Base-by-base conservation (phyloP, 805 yeast species). In the Wickerhamomyces strasburgensis region DNA sequence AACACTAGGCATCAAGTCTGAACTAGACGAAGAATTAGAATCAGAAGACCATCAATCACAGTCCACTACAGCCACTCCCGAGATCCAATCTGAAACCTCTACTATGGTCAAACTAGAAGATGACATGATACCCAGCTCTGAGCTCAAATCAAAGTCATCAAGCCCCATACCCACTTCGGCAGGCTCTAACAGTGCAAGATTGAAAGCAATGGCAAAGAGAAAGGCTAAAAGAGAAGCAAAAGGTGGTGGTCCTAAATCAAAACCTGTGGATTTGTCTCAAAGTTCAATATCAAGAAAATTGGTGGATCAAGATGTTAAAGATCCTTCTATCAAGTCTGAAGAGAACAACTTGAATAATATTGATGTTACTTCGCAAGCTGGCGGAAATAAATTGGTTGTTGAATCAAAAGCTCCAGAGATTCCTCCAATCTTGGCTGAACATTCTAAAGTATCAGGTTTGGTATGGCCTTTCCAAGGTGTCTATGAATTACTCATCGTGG, bases 391-490 rank as follows among this genome's bases (percentile, higher is more conserved):
- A 56, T 68, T 93, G 17, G 93, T 90, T 43, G 78, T 93, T 23
- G 97, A 93, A 56, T 79, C 87, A 25, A 78, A 75, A 49, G 72
- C 60, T 4, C 70, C 81, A 5, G 84, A 75, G 44, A 66, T 78
- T 7, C 73, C 83, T 6, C 85, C 85, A 14, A 69, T 82, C 8
- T 61, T 84, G 14, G 78, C 84, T 13, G 81, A 80, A 47, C 86
- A 83, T 43, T 74, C 81, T 28, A 76, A 77, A 39, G 80, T 78
- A 13, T 78, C 83, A 1, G 86, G 85, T 5, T 67, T 80, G 27
- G 82, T 85, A 1, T 93, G 98, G 97, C 95, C 87, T 37, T 86
- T 89, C 49, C 96, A 89, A 66, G 95, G 96, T 14, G 80, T 90
- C 10, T 88, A 82, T 59, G 97, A 86, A 55, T 64, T 88, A 16